Evolutionary conservation across 768 basidiomycete genomes (phyloP).

Genomic region (Leccinum longicurvipes): DNA sequence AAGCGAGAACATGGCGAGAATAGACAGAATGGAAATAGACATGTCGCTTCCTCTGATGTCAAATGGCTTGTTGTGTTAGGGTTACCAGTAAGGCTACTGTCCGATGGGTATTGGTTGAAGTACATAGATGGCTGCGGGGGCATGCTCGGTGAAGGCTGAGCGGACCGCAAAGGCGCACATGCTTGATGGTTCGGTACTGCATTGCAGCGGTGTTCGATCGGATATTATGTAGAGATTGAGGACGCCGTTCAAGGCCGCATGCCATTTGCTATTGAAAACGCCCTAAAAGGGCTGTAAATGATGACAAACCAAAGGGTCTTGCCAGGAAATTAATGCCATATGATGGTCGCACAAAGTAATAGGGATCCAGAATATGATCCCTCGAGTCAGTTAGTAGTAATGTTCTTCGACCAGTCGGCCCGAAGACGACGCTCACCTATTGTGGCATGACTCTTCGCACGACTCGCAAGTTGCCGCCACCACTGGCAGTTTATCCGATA

Average conservation of each 20-base stretch:
- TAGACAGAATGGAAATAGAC: background rate
- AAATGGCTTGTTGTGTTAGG: background rate
- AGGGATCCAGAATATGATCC: background rate
- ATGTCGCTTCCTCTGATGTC: background rate
- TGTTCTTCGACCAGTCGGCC: too few relatives aligned
- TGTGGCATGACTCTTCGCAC: too few relatives aligned
- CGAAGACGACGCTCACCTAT: too few relatives aligned
- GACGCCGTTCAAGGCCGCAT: background rate
- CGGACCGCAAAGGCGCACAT: background rate
- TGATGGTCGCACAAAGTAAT: too few relatives aligned
- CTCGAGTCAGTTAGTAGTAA: too few relatives aligned
- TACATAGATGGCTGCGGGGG: background rate
- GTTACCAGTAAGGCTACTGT: background rate
- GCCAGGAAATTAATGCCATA: background rate
- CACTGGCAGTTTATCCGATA: too few relatives aligned
- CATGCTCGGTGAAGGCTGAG: background rate
- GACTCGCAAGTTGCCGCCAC: too few relatives aligned
- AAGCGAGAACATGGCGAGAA: background rate
- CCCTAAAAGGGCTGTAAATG: background rate
- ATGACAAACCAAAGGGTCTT: background rate
- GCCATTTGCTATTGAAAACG: background rate
- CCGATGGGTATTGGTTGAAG: background rate
- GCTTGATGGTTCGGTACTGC: background rate
- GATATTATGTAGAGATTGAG: background rate
- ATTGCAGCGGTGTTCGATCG: slow-evolving; percentile 7